Evolutionary conservation across 345 rosid species (phyloP).

Genomic region (Melaleuca quinquenervia): DNA sequence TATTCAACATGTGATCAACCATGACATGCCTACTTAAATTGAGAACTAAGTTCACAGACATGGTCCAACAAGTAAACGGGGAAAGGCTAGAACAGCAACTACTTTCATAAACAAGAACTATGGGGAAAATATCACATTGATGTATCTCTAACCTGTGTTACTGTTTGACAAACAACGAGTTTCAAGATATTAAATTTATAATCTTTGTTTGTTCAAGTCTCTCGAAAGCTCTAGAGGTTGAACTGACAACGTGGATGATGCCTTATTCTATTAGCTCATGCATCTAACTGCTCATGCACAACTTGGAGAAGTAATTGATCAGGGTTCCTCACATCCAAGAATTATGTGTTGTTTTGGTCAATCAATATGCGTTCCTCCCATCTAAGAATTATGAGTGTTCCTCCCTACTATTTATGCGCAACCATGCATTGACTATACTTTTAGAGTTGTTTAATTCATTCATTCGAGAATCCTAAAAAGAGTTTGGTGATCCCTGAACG

Average conservation of each 20-base stretch:
- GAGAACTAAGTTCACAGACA: conserved; percentile 91
- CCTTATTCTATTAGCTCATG: too few species aligned
- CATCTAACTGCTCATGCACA: too few species aligned
- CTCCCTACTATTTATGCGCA: too few species aligned
- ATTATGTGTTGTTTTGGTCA: too few species aligned
- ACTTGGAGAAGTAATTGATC: too few species aligned
- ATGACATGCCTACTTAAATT: conserved; percentile 93
- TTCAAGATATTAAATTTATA: background rate
- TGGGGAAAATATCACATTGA: background rate
- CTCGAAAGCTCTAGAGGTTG: background rate
- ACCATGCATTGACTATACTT: too few species aligned
- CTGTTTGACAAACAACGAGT: background rate
- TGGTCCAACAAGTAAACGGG: conserved; percentile 87
- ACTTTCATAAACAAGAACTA: conserved; percentile 94
- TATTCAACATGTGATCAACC: conserved; percentile 83
- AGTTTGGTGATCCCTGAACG: too few species aligned
- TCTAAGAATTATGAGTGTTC: too few species aligned
- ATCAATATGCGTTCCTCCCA: too few species aligned
- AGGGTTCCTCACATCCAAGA: too few species aligned
- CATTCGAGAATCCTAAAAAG: too few species aligned
- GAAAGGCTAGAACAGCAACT: conserved; percentile 87
- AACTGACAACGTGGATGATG: background rate
- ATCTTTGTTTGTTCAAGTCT: background rate
- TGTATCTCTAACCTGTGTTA: background rate
- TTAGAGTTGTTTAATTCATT: too few species aligned